Percentiles rank a stretch among this genome's conserved stretches.
phyloP scores from a whole-genome alignment of 108 stramenopile species.

The Aurantiochytrium sp. region DNA sequence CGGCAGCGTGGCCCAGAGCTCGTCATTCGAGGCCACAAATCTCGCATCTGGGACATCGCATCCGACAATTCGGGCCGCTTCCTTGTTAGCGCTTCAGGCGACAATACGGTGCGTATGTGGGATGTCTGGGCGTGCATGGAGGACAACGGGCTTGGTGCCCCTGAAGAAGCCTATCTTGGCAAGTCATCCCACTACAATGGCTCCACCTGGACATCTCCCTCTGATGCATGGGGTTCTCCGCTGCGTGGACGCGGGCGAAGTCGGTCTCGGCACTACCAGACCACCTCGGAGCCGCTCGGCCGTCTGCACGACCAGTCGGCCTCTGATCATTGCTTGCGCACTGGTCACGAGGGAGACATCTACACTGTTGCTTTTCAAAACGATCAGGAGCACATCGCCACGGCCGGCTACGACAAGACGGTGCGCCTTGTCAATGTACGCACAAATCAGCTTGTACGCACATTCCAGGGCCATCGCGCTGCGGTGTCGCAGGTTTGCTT shows the following conservation, averaged over 20 bases:
- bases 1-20: not conserved
- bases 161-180: not conserved
- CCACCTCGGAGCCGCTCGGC: not conserved
- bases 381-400: not conserved
- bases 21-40: not conserved
- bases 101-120: constrained; percentile 2
- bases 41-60: not conserved
- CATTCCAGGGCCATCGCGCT: not conserved
- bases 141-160: not conserved
- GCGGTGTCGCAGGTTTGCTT: not conserved
- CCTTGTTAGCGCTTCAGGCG: not conserved
- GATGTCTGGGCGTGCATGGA: constrained; percentile 3
- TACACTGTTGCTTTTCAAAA: not conserved
- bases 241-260: not conserved
- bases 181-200: not conserved
- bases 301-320: not conserved
- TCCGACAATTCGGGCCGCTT: not conserved
- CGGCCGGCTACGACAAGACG: constrained; percentile 5
- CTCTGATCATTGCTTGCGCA: not conserved
- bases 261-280: not conserved
- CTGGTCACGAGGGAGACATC: not conserved
- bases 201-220: not conserved
- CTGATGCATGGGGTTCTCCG: not conserved
- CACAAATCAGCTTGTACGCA: not conserved
- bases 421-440: constrained; percentile 1